Evolutionary conservation across 2,329 filamentous ascomycete genomes (phyloP), one percentile per base, ranked within the genome.

Genomic region (Botrytis elliptica): DNA sequence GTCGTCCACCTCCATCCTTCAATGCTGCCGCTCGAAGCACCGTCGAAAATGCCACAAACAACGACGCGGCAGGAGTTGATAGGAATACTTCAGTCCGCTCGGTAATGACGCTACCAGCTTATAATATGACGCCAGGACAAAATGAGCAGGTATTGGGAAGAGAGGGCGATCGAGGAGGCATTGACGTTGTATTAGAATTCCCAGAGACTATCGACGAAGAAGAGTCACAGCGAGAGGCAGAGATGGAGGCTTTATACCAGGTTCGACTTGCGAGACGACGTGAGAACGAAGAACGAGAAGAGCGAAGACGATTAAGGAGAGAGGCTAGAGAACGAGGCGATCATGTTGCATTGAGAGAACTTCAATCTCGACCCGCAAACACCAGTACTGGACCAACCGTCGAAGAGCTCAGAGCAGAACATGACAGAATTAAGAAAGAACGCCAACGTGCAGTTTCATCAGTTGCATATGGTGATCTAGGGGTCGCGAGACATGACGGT

Each of bases 221-320:
- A 62, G 90, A 97, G 77, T 94, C 97, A 81, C 85, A 94, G 71
- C 88, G 96, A 20, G 94, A 98, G 76, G 89, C 93, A 42, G 93
- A 98, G 82, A 98, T 98, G 96, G 93, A 96, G 75, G 89, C 93
- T 0, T 83, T 98, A 59, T 98, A 97, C 82, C 94, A 97, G 82
- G 95, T 98, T 74, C 91, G 96, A 20, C 81, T 93, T 20, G 90
- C 93, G 29, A 89, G 96, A 71, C 89, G 95, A 70, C 86, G 89
- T 73, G 92, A 97, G 81, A 86, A 91, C 57, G 89, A 89, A 7
- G 94, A 96, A 75, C 90, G 94, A 8, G 93, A 97, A 77, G 90
- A 92, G 76, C 86, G 93, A n/a, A 87, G 93, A 70, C 86, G 88
- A 65, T 85, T 90, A 73, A 87, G 93, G 42, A 85, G 89, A 44